Evolutionary conservation across 2,329 filamentous ascomycete genomes (phyloP).

Genomic region (Trichoderma oligosporum): DNA sequence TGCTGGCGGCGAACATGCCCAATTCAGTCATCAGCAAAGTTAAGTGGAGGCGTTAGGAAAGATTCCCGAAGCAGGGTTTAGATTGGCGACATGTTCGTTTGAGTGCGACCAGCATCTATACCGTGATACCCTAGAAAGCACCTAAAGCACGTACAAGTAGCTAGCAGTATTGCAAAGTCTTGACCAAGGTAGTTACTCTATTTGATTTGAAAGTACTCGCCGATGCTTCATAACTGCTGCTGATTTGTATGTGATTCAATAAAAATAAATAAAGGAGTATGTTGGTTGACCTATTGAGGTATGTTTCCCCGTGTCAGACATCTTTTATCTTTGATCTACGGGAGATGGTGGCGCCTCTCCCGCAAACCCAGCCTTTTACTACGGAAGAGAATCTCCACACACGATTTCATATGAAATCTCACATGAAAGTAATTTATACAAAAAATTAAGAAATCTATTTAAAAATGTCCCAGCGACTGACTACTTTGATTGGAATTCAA

Average conservation of each 20-base stretch:
- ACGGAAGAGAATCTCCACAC: constrained; percentile 38
- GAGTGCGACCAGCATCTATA: not conserved
- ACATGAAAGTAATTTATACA: constrained; percentile 27
- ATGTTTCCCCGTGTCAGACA: no score
- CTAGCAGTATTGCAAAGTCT: no score
- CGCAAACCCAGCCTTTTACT: constrained; percentile 15
- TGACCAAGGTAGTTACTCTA: no score
- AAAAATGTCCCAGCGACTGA: not conserved
- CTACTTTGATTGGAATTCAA: not conserved
- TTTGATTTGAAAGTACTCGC: no score
- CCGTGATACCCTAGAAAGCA: constrained; percentile 5
- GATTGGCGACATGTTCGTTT: constrained; percentile 9
- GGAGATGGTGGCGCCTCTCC: constrained; percentile 13
- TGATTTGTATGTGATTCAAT: no score
- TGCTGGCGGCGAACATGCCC: not conserved
- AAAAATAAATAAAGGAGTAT: no score
- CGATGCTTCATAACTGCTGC: no score
- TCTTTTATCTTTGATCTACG: constrained; percentile 6
- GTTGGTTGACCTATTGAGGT: no score
- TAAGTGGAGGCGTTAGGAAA: constrained; percentile 2
- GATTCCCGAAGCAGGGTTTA: constrained; percentile 3
- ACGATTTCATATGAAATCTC: constrained; percentile 38
- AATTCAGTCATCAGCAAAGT: constrained; percentile 1
- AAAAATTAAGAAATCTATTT: constrained; percentile 1
- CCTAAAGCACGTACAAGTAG: no score